These are phyloP conservation scores for Argentina anserina DNA, from an alignment of 306 rosid genomes.

Conservation along the genomic window DNA sequence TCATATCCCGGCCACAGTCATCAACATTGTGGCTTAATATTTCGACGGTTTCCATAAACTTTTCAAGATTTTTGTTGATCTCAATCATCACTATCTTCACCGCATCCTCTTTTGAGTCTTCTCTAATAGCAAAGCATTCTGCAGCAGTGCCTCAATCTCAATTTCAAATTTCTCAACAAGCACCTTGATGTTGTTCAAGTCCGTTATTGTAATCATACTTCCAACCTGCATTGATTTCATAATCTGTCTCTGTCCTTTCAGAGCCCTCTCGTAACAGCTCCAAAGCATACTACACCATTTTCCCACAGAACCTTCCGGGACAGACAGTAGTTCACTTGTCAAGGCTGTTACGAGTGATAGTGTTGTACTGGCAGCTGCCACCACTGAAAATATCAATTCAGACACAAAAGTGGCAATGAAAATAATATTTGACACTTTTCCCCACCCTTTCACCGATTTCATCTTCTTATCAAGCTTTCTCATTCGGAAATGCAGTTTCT, in stretches of 20 bases:
- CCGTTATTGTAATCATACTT: conserved; percentile 45
- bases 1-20: conserved; percentile 51
- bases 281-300: conserved; percentile 80
- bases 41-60: conserved; percentile 46
- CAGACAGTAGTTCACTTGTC: conserved; percentile 58
- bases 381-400: conserved; percentile 70
- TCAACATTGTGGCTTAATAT: conserved; percentile 55
- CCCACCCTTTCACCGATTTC: conserved; percentile 59
- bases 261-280: conserved; percentile 42
- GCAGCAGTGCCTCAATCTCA: conserved; percentile 45
- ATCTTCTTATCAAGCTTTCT: conserved; percentile 72
- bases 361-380: conserved; percentile 79
- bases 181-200: conserved; percentile 52
- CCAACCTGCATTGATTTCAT: conserved; percentile 55
- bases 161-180: conserved; percentile 46
- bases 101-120: conserved; percentile 53
- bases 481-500: conserved; percentile 46
- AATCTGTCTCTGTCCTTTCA: conserved; percentile 50
- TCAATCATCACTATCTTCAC: conserved; percentile 64
- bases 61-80: conserved; percentile 70
- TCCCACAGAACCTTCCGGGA: conserved; percentile 75
- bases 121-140: conserved; percentile 56
- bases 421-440: conserved; percentile 62
- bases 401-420: conserved; percentile 65
- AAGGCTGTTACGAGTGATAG: conserved; percentile 71